Evolutionary conservation across 345 rosid species (phyloP).

Genomic region (Streptanthus diversifolius): DNA sequence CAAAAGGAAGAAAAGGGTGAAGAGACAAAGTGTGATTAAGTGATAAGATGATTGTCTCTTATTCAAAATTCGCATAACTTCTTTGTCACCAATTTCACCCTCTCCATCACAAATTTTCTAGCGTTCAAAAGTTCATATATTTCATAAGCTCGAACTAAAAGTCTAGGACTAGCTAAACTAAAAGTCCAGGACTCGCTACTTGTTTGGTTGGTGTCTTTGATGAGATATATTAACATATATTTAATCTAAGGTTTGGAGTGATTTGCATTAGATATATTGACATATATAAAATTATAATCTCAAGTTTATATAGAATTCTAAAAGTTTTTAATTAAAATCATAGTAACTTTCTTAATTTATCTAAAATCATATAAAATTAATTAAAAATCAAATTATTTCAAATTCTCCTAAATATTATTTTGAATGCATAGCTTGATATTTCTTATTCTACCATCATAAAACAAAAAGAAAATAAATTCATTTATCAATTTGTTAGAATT

Average conservation of each 20-base stretch:
- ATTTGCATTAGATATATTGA: too few relatives aligned
- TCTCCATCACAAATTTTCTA: background rate
- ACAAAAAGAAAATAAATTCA: background rate
- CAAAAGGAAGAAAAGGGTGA: constrained; percentile 20
- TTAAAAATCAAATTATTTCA: too few relatives aligned
- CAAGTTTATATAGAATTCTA: too few relatives aligned
- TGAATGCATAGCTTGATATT: background rate
- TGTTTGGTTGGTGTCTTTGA: background rate
- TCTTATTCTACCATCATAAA: background rate
- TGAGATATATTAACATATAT: too few relatives aligned
- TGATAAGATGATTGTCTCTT: constrained; percentile 25
- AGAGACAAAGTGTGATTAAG: constrained; percentile 29
- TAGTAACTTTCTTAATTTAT: too few relatives aligned
- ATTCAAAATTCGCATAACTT: constrained; percentile 16
- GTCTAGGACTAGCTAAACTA: background rate
- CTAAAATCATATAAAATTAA: too few relatives aligned
- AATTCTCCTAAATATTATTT: too few relatives aligned
- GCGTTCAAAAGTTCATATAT: background rate
- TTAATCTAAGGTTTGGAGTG: too few relatives aligned
- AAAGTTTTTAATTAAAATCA: too few relatives aligned
- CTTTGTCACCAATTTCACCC: background rate
- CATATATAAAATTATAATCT: too few relatives aligned
- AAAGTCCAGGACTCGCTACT: background rate
- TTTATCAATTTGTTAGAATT: background rate
- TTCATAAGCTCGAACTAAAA: background rate